A percentile compares a stretch with the other conserved stretches of the same genome.
Conservation (phyloP, 2,329 filamentous ascomycete species). For the Pseudogymnoascus sp. region DNA sequence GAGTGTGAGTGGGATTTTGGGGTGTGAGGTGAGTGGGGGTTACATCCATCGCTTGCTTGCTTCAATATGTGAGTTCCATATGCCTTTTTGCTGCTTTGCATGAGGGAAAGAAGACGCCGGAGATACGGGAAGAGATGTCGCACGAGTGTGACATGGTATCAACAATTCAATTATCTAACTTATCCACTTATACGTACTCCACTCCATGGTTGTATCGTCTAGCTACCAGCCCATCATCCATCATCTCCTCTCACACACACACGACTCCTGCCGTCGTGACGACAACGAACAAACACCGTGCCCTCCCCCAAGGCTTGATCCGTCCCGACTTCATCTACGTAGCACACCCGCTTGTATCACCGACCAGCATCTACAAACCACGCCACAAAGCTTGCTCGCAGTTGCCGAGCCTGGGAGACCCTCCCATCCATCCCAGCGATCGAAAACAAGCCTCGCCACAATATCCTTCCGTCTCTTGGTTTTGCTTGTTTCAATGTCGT, state of each 20-base stretch:
- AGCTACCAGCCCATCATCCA: neutral
- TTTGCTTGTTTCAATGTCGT: slow-evolving; percentile 5
- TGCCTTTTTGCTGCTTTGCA: too few species aligned
- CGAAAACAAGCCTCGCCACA: slow-evolving; percentile 3
- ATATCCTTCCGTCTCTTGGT: neutral
- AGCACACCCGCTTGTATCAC: neutral
- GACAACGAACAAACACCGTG: neutral
- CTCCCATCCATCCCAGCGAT: neutral
- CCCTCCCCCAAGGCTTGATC: neutral
- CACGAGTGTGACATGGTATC: too few species aligned
- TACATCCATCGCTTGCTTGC: neutral
- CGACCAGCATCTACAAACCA: neutral
- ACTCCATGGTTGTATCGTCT: neutral
- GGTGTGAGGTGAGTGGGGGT: neutral
- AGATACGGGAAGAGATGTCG: too few species aligned
- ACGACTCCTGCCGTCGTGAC: neutral
- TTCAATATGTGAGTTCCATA: too few species aligned
- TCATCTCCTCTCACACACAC: neutral
- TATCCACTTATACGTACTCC: too few species aligned
- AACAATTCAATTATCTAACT: too few species aligned
- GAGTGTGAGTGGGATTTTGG: too few species aligned
- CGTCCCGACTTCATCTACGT: neutral
- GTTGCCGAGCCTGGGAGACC: neutral
- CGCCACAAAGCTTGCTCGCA: slow-evolving; percentile 5
- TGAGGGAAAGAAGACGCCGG: too few species aligned